Base-by-base conservation (phyloP, 176 grass and related monocot species). In the Elaeis guineensis region DNA sequence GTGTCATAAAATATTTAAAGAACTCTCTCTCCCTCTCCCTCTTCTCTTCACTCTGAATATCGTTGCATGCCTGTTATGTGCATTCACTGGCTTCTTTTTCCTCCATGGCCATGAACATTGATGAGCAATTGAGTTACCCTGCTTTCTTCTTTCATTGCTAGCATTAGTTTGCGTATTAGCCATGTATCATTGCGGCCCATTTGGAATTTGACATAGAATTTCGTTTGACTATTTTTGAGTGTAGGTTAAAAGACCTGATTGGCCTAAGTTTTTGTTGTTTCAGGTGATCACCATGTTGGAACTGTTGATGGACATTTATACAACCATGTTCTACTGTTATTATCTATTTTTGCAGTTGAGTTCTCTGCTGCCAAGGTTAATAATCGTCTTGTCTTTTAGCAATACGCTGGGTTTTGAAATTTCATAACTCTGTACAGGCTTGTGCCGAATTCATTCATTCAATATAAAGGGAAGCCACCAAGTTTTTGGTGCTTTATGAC, bases 291-390 rank as follows among this genome's bases (percentile, higher is more conserved):
- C 56, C 70, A 17, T 28, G 71, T 72, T 20, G 21, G 56, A 58
- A 44, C 64, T 39, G 69, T 69, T 64, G 67, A 55, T 75, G 25
- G 63, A 44, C 35, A 2, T 57, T 65, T 76, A n/a, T 58, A 23
- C 53, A 48, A 49, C 32, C 12, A 58, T 69, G 54, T 19, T 28
- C 57, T 25, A 16, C 18, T 56, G 29, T 56, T 57, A 44, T 9
- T 30, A 30, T 57, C 53, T 49, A 7, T 7, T 6, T 17, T 49
- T 56, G 53, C 53, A 49, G 14, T 58, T 22, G 53, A 69, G 52
- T 77, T 83, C 58, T 67, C 69, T 70, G 54, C 64, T 61, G 62
- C 71, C 77, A 83, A 83, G 80, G 85, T 80, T 83, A 80, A 74
- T 83, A 72, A 75, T 79, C 77, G 75, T 49, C 20, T 55, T 18